Evolutionary conservation across 1,139 yeast genomes (phyloP), one percentile per base, ranked within the genome.

Genomic region (Candida mesenterica): DNA sequence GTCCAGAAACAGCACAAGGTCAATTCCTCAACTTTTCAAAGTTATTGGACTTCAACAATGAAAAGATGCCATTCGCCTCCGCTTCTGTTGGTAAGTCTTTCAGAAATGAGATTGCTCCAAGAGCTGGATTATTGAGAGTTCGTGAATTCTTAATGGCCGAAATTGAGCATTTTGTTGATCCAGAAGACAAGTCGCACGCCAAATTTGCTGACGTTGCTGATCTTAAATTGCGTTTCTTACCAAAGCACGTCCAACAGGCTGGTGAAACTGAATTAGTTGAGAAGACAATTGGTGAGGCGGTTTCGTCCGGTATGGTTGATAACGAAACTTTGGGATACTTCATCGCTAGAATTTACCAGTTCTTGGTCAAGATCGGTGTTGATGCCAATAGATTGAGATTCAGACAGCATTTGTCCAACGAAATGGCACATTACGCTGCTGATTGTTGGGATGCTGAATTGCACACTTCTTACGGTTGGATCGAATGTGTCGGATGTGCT

Each of bases 381-480:
- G 90, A 92, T 61, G 73, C 82, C 42, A 61, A 68, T 38, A 82
- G 89, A 59, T 68, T 92, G 63, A 81, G 99, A 66, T 94, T 94
- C 78, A 85, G 99, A 75, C 98, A 94, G 72, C 99, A 94, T 68
- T 83, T 94, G 95, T 74, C 82, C 50, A 94, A 92, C 61, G 99
- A 94, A 72, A 94, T 94, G 99, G 99, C 99, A 17, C 99, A 94
- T 64, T 94, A 94, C 62, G 98, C 98, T 41, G 82, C 96, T 49
- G 99, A 94, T 68, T 94, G 99, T 74, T 94, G 99, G 99, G 99
- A 94, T 70, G 97, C 96, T 46, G 99, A 94, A 72, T 75, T 94
- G 53, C 82, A 86, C 54, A 84, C 96, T 28, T 86, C 96, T 25
- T 94, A 87, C 58, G 97, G 99, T 50, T 94, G 99, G 99, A 85